Evolutionary conservation across 169 alveolate genomes (phyloP).

Genomic region (Ichthyophthirius multifiliis): DNA sequence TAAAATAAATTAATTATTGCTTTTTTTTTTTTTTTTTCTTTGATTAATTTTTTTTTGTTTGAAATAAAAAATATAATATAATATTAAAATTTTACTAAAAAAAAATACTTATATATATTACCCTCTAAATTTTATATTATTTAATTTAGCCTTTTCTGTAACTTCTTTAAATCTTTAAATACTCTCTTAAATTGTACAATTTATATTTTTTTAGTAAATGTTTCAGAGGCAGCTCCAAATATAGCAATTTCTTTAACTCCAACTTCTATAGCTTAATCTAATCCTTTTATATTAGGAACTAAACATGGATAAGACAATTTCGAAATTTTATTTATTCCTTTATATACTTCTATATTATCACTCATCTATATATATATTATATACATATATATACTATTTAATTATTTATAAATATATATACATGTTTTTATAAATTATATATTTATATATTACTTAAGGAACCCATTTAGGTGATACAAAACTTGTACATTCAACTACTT

Average conservation of each 20-base stretch:
- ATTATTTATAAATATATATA: not conserved
- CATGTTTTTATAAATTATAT: not conserved
- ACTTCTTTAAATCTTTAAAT: conserved; percentile 64
- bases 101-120: no score
- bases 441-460: conserved; percentile 49
- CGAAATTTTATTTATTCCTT: conserved; percentile 41
- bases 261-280: conserved; percentile 64
- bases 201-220: conserved; percentile 75
- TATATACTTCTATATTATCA: conserved; percentile 65
- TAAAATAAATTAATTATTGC: not conserved
- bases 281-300: conserved; percentile 81
- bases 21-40: no score
- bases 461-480: conserved; percentile 84
- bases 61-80: no score
- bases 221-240: conserved; percentile 85
- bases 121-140: conserved; percentile 75
- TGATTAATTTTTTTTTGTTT: no score
- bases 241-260: conserved; percentile 82
- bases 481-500: conserved; percentile 75
- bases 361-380: conserved; percentile 40
- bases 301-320: conserved; percentile 76
- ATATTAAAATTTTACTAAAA: no score
- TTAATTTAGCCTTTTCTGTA: conserved; percentile 52
- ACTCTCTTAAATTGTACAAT: conserved; percentile 73
- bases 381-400: not conserved